Percentiles rank a stretch among this genome's conserved stretches.
Evolutionary conservation across 2,329 filamentous ascomycete genomes (phyloP).

Genomic region (Aspergillus flavus): DNA sequence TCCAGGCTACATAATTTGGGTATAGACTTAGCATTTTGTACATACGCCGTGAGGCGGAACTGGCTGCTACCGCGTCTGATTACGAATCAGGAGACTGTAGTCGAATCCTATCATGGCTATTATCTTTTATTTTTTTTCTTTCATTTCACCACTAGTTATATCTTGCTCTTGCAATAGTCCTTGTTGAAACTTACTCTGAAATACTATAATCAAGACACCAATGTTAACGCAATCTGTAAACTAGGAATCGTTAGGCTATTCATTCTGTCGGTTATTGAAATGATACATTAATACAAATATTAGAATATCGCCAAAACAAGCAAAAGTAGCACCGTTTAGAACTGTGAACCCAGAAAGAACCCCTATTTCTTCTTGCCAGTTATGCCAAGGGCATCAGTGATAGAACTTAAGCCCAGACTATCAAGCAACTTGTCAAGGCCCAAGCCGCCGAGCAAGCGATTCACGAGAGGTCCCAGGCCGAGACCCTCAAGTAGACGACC

Average conservation of each 20-base stretch:
- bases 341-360: accelerated
- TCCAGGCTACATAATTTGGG: too few species aligned
- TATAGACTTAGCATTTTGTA: too few species aligned
- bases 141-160: too few species aligned
- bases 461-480: slow-evolving; percentile 78
- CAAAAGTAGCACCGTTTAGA: neutral
- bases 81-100: too few species aligned
- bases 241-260: neutral
- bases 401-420: slow-evolving; percentile 54
- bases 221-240: too few species aligned
- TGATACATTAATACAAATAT: neutral
- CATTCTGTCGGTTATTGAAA: neutral
- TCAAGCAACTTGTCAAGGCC: slow-evolving; percentile 61
- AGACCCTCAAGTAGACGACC: slow-evolving; percentile 78
- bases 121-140: too few species aligned
- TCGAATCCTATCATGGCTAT: too few species aligned
- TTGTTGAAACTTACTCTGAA: too few species aligned
- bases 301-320: neutral
- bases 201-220: too few species aligned
- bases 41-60: too few species aligned
- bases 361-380: slow-evolving; percentile 49
- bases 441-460: slow-evolving; percentile 73
- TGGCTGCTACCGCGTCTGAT: too few species aligned
- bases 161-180: too few species aligned
- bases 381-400: slow-evolving; percentile 43